phyloP scores from a whole-genome alignment of 768 basidiomycete genomes.

The Pulveroboletus ravenelii region DNA sequence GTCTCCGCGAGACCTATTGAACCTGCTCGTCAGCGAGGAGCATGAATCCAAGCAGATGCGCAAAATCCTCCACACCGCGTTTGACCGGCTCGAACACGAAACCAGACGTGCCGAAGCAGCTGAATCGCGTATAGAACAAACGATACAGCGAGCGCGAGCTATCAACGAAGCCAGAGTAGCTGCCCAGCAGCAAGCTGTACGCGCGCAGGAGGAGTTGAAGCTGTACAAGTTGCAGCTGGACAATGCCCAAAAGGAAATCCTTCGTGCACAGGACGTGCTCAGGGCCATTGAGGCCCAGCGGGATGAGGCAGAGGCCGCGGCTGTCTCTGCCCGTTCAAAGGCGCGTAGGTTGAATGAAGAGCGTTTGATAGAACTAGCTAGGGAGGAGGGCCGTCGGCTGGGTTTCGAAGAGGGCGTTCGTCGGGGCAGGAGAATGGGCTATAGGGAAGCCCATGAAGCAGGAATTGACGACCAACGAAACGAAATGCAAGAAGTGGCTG shows the following conservation, averaged over 20 bases:
- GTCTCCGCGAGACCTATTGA: conserved; percentile 28
- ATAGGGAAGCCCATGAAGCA: conserved; percentile 22
- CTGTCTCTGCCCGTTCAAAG: conserved; percentile 40
- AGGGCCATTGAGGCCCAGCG: conserved; percentile 45
- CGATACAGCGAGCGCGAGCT: conserved; percentile 24
- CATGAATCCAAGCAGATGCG: conserved; percentile 38
- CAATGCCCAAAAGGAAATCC: conserved; percentile 55
- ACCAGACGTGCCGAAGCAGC: conserved; percentile 34
- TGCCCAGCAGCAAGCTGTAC: conserved; percentile 29
- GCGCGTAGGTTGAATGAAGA: conserved; percentile 44
- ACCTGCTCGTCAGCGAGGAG: conserved; percentile 37
- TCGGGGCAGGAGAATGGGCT: conserved; percentile 29
- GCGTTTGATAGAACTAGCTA: conserved; percentile 43
- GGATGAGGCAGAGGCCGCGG: conserved; percentile 45
- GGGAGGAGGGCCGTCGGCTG: conserved; percentile 49
- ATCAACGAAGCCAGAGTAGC: conserved; percentile 30
- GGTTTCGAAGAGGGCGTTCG: conserved; percentile 51
- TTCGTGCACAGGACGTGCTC: conserved; percentile 49
- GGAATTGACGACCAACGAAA: conserved; percentile 11
- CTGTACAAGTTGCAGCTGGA: conserved; percentile 57
- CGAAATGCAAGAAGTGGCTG: conserved; percentile 19
- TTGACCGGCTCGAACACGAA: conserved; percentile 37
- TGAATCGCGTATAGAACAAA: conserved; percentile 31
- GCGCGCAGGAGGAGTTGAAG: conserved; percentile 44
- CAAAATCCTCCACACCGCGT: conserved; percentile 33